Evolutionary conservation across 441 rosid species (phyloP), one percentile per base, ranked within the genome.

Genomic region (Populus tomentosa): DNA sequence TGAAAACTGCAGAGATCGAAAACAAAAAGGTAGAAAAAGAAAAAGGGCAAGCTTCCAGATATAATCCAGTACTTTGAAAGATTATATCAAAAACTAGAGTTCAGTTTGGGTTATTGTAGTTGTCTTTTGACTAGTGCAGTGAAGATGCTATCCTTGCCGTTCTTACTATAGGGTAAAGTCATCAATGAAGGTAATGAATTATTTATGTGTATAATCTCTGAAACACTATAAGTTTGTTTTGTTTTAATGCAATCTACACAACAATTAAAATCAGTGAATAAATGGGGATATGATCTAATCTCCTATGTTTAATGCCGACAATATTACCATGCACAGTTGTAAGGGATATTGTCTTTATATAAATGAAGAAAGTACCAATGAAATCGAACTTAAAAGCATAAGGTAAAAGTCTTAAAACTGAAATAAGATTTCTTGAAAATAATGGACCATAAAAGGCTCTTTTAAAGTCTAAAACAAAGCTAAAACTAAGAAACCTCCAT

Each of bases 281-380:
- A 4, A 32, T 74, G 8, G 73, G 66, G 21, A 71, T 82, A 40
- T 78, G 73, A 30, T 64, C 76, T 78, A 75, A 75, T 7, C 65
- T 18, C 35, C 61, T 78, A 38, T 82, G 67, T 59, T 16, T 16
- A 5, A 50, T 50, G 59, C 2, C 20, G 0, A 50, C 20, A 50
- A 4, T 72, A 59, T 59, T 30, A 70, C 13, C 30, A 20, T 32
- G 3, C 33, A 46, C 2, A 46, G 21, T 36, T 9, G n/a, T 21
- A 21, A 4, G 30, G 11, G 46, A 24, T 6, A 30, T 53, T 24
- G 26, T 72, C 35, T 66, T 26, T 59, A 67, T 68, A 40, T 3
- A 68, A 33, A 13, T 26, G 4, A 18, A 69, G 1, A 5, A 10
- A 42, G 13, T 16, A 7, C 3, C 40, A 40, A 56, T 1, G 46